Base-by-base conservation (phyloP, 345 rosid genomes). In the Eucalyptus marginata region DNA sequence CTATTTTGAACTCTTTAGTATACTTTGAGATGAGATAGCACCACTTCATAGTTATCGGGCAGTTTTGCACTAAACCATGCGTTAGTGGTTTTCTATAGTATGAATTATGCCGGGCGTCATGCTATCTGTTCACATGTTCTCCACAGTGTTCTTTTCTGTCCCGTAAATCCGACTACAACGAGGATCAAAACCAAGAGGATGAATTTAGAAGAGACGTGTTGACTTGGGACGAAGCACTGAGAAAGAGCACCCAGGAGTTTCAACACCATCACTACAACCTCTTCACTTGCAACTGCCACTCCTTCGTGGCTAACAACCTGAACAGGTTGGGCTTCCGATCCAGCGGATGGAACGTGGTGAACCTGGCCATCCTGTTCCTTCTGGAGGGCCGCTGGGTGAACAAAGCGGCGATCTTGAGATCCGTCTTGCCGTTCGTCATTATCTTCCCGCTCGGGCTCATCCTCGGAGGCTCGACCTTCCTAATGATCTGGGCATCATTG, bases 251-350 rank as follows among this genome's bases (percentile, higher is more conserved):
- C 18, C 97, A 92, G 91, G 98, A 95, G 92, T 98, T 95, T 93
- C 99, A 98, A 88, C 99, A 97, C 89, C 92, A 90, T 13, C 86
- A 96, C 1, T 98, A 98, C 90, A 95, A 93, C 90, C 97, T 98
- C 87, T 93, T 98, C 89, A 96, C 98, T 31, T 98, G 99, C 95
- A 98, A 98, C 91, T 98, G 98, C 93, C 99, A 98, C 90, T 98
- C 98, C 13, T 97, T 95, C 91, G 99, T 98, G 29, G 99, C 96
- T 90, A 96, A 96, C 93, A 96, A 94, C 92, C 90, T 98, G 59
- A 98, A 98, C 93, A 94, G 98, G 92, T 76, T 98, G 91, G 96
- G 95, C 6, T 89, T 94, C 54, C 91, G 84, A 50, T 94, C 95
- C 13, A 95, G 99, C 13, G 94, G 98, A 71, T 98, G 98, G 99